Percentiles rank a stretch among this genome's conserved stretches.
These are phyloP conservation scores for Curvularia sp. DNA, from an alignment of 2,329 filamentous ascomycete genomes.

Conservation along the genomic window DNA sequence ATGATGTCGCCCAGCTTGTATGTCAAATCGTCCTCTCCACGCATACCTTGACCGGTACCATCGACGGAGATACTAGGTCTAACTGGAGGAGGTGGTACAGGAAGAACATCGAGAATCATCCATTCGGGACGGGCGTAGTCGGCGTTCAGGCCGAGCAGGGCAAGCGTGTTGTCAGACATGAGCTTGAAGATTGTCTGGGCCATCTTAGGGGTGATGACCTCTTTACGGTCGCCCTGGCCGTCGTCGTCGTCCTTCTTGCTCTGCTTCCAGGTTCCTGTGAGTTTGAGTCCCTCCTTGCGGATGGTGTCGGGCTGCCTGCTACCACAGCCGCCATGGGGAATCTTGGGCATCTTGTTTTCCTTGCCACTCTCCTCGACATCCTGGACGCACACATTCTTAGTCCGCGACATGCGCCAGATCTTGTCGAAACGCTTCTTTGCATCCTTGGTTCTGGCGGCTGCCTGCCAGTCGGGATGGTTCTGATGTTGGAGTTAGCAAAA, in stretches of 20 bases:
- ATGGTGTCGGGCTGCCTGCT: slow-evolving; percentile 83
- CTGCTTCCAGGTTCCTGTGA: slow-evolving; percentile 77
- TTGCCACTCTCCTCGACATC: slow-evolving; percentile 68
- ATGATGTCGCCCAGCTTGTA: slow-evolving; percentile 99
- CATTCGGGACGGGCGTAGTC: slow-evolving; percentile 97
- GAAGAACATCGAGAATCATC: slow-evolving; percentile 96
- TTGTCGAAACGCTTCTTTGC: slow-evolving; percentile 93
- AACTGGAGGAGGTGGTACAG: slow-evolving; percentile 93
- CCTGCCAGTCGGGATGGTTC: slow-evolving; percentile 80
- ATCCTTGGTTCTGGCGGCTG: slow-evolving; percentile 84
- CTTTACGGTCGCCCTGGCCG: slow-evolving; percentile 74
- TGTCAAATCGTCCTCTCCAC: slow-evolving; percentile 98
- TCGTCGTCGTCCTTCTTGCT: slow-evolving; percentile 76
- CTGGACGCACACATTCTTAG: slow-evolving; percentile 83
- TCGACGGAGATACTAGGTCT: slow-evolving; percentile 97
- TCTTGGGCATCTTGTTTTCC: slow-evolving; percentile 55
- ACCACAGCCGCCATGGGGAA: slow-evolving; percentile 85
- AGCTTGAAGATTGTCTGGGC: slow-evolving; percentile 86
- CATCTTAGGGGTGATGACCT: slow-evolving; percentile 80
- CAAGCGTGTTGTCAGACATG: slow-evolving; percentile 81
- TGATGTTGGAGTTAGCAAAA: slow-evolving; percentile 64
- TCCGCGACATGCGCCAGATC: slow-evolving; percentile 92
- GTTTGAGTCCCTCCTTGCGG: slow-evolving; percentile 82
- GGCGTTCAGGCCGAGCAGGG: slow-evolving; percentile 87
- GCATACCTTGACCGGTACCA: slow-evolving; percentile 87